Evolutionary conservation across 2,329 filamentous ascomycete genomes (phyloP).

Genomic region (Aspergillus aculeatinus): DNA sequence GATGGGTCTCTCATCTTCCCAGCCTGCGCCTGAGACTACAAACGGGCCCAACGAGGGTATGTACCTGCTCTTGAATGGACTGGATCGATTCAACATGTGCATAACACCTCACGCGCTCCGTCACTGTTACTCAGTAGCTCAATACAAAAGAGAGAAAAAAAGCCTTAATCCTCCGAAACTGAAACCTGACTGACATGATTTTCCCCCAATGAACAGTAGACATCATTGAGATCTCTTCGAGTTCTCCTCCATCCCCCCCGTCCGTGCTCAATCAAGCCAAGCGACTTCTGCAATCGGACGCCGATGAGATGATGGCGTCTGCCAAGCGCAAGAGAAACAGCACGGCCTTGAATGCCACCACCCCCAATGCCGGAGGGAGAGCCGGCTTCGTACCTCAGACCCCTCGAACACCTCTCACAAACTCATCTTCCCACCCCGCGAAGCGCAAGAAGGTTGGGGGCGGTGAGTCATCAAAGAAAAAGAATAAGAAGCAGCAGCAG

Average conservation of each 20-base stretch:
- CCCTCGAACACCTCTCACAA: background rate
- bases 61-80: background rate
- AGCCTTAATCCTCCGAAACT: too few relatives aligned
- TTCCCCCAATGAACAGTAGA: background rate
- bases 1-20: background rate
- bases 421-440: conserved; percentile 14
- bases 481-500: conserved; percentile 13
- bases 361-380: background rate
- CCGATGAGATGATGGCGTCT: background rate
- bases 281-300: background rate
- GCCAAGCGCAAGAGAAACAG: background rate
- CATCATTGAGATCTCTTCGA: background rate
- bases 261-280: background rate
- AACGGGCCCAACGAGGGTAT: background rate
- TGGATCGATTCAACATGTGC: background rate
- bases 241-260: background rate
- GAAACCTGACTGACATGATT: background rate
- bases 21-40: background rate
- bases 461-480: conserved; percentile 15
- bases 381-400: background rate
- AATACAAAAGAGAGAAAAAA: background rate
- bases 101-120: background rate
- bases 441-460: conserved; percentile 29
- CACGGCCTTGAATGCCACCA: background rate
- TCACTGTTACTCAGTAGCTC: background rate